Base-by-base conservation (phyloP, 2,329 filamentous ascomycete genomes). In the Aaosphaeria pasadenensis region DNA sequence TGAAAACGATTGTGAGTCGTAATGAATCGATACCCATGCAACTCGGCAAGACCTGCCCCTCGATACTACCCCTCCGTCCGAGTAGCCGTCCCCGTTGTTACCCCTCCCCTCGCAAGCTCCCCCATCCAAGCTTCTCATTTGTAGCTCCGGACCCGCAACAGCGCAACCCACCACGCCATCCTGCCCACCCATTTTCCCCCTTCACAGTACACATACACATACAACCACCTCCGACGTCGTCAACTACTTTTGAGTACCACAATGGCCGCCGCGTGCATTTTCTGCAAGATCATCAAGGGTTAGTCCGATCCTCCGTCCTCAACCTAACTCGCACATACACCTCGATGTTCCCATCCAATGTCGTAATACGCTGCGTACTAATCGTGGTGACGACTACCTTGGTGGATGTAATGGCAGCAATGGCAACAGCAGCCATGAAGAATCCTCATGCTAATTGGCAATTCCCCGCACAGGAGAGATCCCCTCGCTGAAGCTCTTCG, bases 251-350 rank as follows among this genome's bases (percentile, higher is more conserved):
- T 59, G 60, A 64, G 59, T 49, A 67, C 63, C 63, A 63, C 51
- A 63, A 81, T 83, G 76, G 80, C 86, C 46, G 78, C 86, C 55
- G 78, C 86, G 54, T 99, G 94, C 71, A 90, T 97, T 67, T 99
- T 99, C 78, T 99, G 94, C 81, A 95, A 90, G 73, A 97, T 99
- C 70, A 87, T 99, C 77, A 95, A 95, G 82, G 92, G 92, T 83
- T 72, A 45, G 61, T 24, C 3, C 17, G 17, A 24, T 24, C 17
- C 17, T 24, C 17, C 17, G 17, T 24, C 17, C 17, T 24, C 17
- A 24, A 2, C 17, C 17, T 24, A 24, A 24, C 17, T 3, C 17
- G 17, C 17, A 24, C 17, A 24, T 24, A 24, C 17, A 24, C 17
- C 17, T 24, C 17, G 3, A 24, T 24, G 17, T 24, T 24, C 17